These are phyloP conservation scores for Quercus tomentella DNA, from an alignment of 331 rosid species.

Conservation along the genomic window DNA sequence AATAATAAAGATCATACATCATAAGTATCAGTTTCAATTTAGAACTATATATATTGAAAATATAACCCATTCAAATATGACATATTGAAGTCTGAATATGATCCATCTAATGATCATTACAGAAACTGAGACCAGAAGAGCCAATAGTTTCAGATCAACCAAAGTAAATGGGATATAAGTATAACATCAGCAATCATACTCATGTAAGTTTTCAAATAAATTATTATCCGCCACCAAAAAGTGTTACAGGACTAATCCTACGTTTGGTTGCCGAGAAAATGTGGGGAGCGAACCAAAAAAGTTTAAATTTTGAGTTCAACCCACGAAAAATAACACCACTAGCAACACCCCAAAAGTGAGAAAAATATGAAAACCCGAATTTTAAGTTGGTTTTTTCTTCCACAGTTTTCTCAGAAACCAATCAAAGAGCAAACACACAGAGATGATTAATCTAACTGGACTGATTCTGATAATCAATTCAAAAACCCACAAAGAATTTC, in stretches of 20 bases:
- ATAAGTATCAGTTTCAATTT: background rate
- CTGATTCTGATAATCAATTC: background rate
- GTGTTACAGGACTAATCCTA: background rate
- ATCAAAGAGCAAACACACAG: background rate
- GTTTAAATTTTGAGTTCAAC: background rate
- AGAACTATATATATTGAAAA: background rate
- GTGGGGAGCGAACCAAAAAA: background rate
- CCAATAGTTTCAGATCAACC: background rate
- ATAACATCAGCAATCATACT: background rate
- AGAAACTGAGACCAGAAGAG: background rate
- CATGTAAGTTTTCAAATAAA: background rate
- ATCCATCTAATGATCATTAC: background rate
- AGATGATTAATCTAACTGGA: background rate
- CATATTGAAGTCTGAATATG: background rate
- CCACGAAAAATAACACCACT: background rate
- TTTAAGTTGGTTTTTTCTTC: background rate
- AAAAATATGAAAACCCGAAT: background rate
- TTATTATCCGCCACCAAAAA: background rate
- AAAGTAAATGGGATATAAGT: background rate
- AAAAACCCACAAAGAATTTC: background rate
- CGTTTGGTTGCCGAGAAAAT: background rate
- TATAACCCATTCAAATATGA: background rate
- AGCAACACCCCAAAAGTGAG: background rate
- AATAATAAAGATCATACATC: background rate
- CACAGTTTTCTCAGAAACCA: background rate